Evolutionary conservation across 306 rosid species (phyloP).

Genomic region (Vachellia pachyceras): DNA sequence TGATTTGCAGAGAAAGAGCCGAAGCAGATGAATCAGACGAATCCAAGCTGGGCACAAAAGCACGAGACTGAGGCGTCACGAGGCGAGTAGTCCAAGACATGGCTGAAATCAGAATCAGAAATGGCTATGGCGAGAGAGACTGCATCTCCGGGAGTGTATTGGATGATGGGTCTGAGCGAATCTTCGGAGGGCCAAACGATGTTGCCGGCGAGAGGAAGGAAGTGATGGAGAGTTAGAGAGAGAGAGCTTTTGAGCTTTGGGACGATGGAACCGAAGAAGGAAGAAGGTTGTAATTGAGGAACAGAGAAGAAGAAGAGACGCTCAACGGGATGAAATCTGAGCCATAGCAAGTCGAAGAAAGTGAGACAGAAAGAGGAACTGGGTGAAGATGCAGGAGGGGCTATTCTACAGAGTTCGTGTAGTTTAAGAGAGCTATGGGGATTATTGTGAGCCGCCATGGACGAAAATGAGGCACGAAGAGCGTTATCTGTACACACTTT

Average conservation of each 20-base stretch:
- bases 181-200: conserved; percentile 1
- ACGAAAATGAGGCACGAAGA: background rate
- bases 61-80: conserved; percentile 29
- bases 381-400: background rate
- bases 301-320: background rate
- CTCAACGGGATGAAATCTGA: background rate
- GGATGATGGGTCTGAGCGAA: background rate
- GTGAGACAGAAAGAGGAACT: background rate
- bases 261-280: background rate
- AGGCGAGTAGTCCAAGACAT: background rate
- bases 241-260: background rate
- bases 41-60: conserved; percentile 45
- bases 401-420: background rate
- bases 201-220: conserved; percentile 3
- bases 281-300: background rate
- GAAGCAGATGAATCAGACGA: conserved; percentile 25
- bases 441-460: background rate
- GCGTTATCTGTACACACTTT: background rate
- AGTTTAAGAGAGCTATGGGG: background rate
- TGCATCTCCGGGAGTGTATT: background rate
- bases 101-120: background rate
- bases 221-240: conserved; percentile 6
- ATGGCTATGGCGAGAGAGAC: background rate
- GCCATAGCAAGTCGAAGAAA: background rate
- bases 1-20: conserved; percentile 44